Evolutionary conservation across 371 early-diverging fungal species (phyloP), one percentile per base, ranked within the genome.

Genomic region (Capillidium rhysosporum): DNA sequence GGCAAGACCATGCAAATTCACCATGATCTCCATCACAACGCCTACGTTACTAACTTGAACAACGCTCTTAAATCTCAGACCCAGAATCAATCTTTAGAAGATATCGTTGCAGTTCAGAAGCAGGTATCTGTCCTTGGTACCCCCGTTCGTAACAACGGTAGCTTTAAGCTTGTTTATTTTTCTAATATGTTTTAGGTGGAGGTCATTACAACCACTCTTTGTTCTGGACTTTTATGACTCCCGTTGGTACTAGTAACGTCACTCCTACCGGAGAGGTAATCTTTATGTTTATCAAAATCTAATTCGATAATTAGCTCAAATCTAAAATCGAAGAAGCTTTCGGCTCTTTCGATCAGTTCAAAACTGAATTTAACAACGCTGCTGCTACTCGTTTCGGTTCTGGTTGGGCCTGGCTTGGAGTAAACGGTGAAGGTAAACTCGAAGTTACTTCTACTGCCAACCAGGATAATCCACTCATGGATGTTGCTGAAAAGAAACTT

Each of bases 371-470:
- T 59, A 56, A 51, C 49, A 51, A 31, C n/a, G 54, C 46, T 14
- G 64, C 70, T 34, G 18, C 59, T 23, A 56, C 31, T 8, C 51
- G 67, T 14, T 69, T 73, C 61, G 73, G 73, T 20, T 68, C 69
- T 40, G 73, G 73, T 28, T 73, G 74, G 73, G 63, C 55, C 12
- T 73, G 62, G 68, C 55, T 64, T 58, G 58, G 46, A 41, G 59
- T 52, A 23, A 25, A 41, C 41, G 30, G 14, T 12, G 54, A 40
- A 44, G 58, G 21, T 29, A 62, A 54, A 45, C 51, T 71, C 38
- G 49, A 25, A 25, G 60, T 73, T n/a, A 58, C 51, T 20, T 59
- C 61, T 16, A 71, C 70, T 23, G 24, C 60, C 18, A 69, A 73
- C 56, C 73, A 73, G 49, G 67, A 70, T 54, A 62, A 56, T 57